phyloP scores from a whole-genome alignment of 2,329 filamentous ascomycete species.

The Curvularia lunata region DNA sequence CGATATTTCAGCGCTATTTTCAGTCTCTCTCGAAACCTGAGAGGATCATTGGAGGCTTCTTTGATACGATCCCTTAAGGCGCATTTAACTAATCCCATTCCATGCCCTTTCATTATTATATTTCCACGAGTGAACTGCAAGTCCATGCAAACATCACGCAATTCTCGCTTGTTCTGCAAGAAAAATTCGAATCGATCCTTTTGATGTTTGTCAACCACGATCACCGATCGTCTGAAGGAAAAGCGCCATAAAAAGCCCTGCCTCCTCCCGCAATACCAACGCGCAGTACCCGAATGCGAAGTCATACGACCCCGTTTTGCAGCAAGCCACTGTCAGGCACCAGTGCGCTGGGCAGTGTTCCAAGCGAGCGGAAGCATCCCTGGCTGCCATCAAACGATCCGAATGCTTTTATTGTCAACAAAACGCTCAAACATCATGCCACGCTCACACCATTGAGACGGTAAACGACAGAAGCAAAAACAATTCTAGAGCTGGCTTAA shows the following conservation, averaged over 20 bases:
- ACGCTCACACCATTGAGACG: background rate
- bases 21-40: background rate
- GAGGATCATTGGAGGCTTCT: constrained; percentile 57
- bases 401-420: constrained; percentile 2
- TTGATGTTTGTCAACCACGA: background rate
- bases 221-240: background rate
- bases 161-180: background rate
- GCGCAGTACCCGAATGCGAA: background rate
- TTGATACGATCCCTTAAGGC: background rate
- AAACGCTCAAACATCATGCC: constrained; percentile 6
- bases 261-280: background rate
- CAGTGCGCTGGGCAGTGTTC: background rate
- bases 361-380: background rate
- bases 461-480: background rate
- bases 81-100: background rate
- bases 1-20: background rate
- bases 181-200: background rate
- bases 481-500: background rate
- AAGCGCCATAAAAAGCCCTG: background rate
- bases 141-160: background rate
- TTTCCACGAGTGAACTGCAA: background rate
- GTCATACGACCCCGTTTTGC: background rate
- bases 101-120: too few relatives aligned
- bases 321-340: constrained; percentile 5
- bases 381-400: background rate